Base-by-base conservation (phyloP, 2,329 filamentous ascomycete species). In the Penicillium sp. region DNA sequence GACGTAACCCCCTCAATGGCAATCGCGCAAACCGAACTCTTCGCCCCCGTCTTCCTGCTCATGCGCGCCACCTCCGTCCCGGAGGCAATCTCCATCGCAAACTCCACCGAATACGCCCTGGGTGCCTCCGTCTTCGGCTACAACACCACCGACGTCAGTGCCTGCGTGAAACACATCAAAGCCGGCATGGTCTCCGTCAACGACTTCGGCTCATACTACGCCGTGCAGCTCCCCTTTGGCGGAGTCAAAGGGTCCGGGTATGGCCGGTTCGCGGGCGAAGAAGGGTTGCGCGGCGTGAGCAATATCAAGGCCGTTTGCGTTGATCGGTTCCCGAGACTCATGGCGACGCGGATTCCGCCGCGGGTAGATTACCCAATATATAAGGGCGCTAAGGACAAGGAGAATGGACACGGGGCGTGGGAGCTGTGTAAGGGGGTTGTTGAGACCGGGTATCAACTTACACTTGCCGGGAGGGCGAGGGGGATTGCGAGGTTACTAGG, bases 181-280 rank as follows among this genome's bases (percentile, higher is more conserved):
- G 88, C 91, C 0, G 95, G 95, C 49, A 97, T 97, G 91, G 91
- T 98, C 0, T 88, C 92, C 26, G 87, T 99, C 69, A 99, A 99
- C 75, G 95, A 99, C 80, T 99, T 99, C 73, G 95, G 90, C 21
- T 90, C 88, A 30, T 97, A 89, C 77, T 99, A 99, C 74, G 92
- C 94, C 56, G 93, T 96, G 7, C 93, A 97, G 78, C 81, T 99
- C 45, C 95, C 95, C 0, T 99, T 99, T 77, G 95, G 95, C 44
- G 95, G 93, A 58, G 88, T 91, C n/a, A 88, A 87, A 61, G 94
- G 93, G 1, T 96, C 91, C 26, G 95, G 91, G 0, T 98, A 98
- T 75, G 95, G 95, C 1, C 85, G 94, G 3, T 99, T 99, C 78
- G 94, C 92, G 0, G 95, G 93, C 26, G 89, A 91, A 67, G 95